These are phyloP conservation scores for Fomes fomentarius DNA, from an alignment of 1,284 basidiomycete species.

Conservation along the genomic window DNA sequence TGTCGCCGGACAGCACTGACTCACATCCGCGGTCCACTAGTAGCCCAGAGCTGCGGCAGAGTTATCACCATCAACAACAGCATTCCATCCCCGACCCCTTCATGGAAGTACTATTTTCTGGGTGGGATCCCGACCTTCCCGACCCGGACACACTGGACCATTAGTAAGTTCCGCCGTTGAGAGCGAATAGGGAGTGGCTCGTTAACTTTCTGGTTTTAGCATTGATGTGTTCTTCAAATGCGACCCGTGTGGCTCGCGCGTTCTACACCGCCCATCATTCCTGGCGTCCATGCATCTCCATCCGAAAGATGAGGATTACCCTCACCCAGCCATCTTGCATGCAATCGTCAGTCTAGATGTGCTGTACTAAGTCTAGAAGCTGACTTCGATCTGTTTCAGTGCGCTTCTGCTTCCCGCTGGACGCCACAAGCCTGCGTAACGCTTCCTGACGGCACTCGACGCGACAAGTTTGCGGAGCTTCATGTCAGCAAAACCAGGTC, in stretches of 20 bases:
- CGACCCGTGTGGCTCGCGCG: slow-evolving; percentile 80
- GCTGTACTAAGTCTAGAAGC: background rate
- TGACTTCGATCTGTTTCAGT: slow-evolving; percentile 45
- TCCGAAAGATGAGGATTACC: slow-evolving; percentile 76
- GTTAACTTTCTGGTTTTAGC: slow-evolving; percentile 38
- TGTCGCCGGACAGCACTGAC: slow-evolving; percentile 46
- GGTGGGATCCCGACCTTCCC: slow-evolving; percentile 83
- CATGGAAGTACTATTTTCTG: slow-evolving; percentile 67
- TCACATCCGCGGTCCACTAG: slow-evolving; percentile 48
- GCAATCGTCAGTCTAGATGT: slow-evolving; percentile 58
- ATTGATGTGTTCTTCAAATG: slow-evolving; percentile 82
- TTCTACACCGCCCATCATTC: slow-evolving; percentile 81
- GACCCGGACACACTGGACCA: slow-evolving; percentile 71
- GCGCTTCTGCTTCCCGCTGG: slow-evolving; percentile 84
- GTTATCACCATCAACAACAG: slow-evolving; percentile 17
- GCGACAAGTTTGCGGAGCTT: slow-evolving; percentile 81
- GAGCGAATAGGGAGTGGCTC: background rate
- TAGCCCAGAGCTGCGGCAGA: slow-evolving; percentile 50
- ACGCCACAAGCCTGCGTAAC: slow-evolving; percentile 68
- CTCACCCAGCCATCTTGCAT: slow-evolving; percentile 81
- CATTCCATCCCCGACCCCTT: slow-evolving; percentile 46
- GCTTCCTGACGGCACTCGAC: slow-evolving; percentile 70
- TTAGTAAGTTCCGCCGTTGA: slow-evolving; percentile 53
- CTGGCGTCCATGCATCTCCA: slow-evolving; percentile 73
- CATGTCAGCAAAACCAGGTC: slow-evolving; percentile 82